Conservation (phyloP, 176 grass and related monocot genomes). For the Bromus sterilis region DNA sequence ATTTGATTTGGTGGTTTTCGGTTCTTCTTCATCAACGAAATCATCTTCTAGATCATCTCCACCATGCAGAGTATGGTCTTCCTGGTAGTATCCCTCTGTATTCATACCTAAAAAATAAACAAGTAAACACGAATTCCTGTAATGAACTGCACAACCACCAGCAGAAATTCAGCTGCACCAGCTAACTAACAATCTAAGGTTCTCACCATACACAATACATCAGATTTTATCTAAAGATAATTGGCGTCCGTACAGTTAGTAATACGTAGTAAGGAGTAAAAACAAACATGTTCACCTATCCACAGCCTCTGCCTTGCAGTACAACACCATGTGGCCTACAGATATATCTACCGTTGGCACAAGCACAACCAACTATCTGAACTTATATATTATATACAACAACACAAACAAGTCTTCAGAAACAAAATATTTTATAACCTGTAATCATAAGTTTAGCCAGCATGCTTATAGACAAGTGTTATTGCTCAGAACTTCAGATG, state of each 20-base stretch:
- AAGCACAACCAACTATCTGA: background rate
- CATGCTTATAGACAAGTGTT: background rate
- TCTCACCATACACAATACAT: background rate
- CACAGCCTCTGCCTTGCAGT: background rate
- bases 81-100: constrained; percentile 8
- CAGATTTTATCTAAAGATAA: background rate
- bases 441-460: background rate
- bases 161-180: background rate
- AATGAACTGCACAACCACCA: background rate
- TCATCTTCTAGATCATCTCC: constrained; percentile 97
- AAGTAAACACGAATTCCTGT: background rate
- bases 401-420: background rate
- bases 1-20: constrained; percentile 30
- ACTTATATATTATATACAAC: no score
- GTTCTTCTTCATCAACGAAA: constrained; percentile 60
- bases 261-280: background rate
- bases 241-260: background rate
- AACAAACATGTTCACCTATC: background rate
- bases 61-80: constrained; percentile 20
- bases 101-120: constrained; percentile 39
- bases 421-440: background rate
- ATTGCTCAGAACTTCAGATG: background rate
- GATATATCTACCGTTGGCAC: background rate
- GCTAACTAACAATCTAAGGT: background rate
- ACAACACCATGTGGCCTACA: background rate